Evolutionary conservation across 106 monocot genomes (phyloP).

Genomic region (Dendrobium chrysotoxum): DNA sequence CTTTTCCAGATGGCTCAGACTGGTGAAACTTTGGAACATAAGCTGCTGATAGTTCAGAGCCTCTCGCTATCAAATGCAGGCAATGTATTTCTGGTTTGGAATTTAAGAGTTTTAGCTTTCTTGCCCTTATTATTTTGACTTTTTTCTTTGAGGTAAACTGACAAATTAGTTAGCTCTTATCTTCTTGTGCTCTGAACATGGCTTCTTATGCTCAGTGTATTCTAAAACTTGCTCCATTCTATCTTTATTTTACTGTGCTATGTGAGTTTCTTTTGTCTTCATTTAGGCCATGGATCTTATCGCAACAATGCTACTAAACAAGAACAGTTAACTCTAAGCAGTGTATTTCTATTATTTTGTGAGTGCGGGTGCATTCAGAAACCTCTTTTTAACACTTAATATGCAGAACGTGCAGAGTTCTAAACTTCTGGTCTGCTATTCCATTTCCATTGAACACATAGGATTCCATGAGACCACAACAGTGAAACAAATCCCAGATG

Average conservation of each 20-base stretch:
- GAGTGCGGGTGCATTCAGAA: too few species aligned
- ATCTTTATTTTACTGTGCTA: neutral
- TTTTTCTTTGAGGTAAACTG: neutral
- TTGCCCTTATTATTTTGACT: neutral
- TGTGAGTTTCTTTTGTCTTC: neutral
- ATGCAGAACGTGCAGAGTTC: too few species aligned
- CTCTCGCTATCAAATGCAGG: neutral
- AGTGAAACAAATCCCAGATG: too few species aligned
- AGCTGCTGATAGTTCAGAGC: neutral
- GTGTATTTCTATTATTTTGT: too few species aligned
- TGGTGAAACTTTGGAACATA: conserved; percentile 4
- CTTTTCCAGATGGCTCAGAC: conserved; percentile 67
- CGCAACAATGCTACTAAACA: neutral
- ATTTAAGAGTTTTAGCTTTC: neutral
- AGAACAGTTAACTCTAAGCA: neutral
- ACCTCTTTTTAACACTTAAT: too few species aligned
- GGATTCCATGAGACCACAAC: too few species aligned
- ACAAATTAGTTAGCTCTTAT: too few species aligned
- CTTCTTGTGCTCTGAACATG: neutral
- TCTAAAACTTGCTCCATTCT: neutral
- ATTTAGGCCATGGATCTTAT: neutral
- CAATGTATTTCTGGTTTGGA: neutral
- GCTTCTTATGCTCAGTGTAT: neutral
- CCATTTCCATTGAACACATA: too few species aligned
- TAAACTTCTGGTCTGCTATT: too few species aligned